A percentile compares a stretch with the other conserved stretches of the same genome.
Evolutionary conservation across 768 basidiomycete species (phyloP).

Genomic region (Omphalotus guepiniiformis): DNA sequence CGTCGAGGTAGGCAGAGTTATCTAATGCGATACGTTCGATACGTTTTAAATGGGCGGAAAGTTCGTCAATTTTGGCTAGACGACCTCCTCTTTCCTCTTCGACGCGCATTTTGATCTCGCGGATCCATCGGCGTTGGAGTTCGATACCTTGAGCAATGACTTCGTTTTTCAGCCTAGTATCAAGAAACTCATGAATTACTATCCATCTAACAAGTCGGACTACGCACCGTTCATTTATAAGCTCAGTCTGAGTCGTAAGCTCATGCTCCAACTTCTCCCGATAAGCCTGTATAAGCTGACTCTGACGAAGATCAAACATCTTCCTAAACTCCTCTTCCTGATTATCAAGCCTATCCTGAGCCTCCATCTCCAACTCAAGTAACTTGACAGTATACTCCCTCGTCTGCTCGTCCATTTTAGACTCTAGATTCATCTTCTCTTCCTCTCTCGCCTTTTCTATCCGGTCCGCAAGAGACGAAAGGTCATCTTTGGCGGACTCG

Average conservation of each 20-base stretch:
- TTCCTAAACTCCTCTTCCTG: conserved; percentile 86
- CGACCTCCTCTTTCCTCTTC: conserved; percentile 96
- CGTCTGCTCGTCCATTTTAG: conserved; percentile 75
- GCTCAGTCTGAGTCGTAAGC: conserved; percentile 80
- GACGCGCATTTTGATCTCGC: conserved; percentile 92
- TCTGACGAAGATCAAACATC: conserved; percentile 75
- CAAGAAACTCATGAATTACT: background rate
- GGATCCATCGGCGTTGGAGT: conserved; percentile 94
- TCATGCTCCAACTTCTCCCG: conserved; percentile 84
- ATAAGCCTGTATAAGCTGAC: conserved; percentile 69
- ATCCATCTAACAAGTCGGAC: background rate
- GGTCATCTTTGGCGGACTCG: conserved; percentile 74
- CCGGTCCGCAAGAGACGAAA: conserved; percentile 70
- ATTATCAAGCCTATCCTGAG: conserved; percentile 77
- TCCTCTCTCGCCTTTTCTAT: conserved; percentile 79
- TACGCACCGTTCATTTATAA: conserved; percentile 91
- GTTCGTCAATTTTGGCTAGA: conserved; percentile 90
- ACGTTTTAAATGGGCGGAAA: conserved; percentile 84
- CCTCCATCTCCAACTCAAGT: conserved; percentile 78
- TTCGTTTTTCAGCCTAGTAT: conserved; percentile 79
- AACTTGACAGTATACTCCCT: conserved; percentile 79
- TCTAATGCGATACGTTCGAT: conserved; percentile 89
- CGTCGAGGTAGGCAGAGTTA: conserved; percentile 87
- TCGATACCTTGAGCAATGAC: conserved; percentile 97
- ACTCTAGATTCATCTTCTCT: conserved; percentile 62